These are phyloP conservation scores for Fusarium coicis DNA, from an alignment of 2,329 filamentous ascomycete genomes.

Conservation along the genomic window DNA sequence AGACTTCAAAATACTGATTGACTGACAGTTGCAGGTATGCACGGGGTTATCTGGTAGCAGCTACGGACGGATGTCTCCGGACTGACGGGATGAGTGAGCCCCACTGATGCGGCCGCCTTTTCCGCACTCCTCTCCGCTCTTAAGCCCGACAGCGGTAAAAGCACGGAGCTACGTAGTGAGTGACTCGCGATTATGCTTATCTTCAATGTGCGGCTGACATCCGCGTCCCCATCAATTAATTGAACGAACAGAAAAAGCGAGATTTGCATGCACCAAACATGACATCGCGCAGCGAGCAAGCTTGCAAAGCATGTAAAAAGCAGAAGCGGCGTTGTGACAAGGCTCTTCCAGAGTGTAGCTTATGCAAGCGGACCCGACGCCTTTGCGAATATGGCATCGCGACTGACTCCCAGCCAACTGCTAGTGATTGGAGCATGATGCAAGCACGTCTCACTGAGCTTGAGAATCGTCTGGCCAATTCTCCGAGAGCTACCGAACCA, in stretches of 20 bases:
- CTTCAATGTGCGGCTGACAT: not conserved
- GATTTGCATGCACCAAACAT: not conserved
- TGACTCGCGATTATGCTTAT: not conserved
- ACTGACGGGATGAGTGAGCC: accelerated
- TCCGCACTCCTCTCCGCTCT: not conserved
- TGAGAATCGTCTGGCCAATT: not conserved
- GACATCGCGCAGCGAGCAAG: not conserved
- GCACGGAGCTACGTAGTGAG: not conserved
- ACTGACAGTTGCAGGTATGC: no score
- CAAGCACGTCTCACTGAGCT: not conserved
- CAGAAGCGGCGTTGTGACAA: not conserved
- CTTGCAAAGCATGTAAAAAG: not conserved
- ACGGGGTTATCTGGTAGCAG: not conserved
- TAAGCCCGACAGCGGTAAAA: not conserved
- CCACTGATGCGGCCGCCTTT: not conserved
- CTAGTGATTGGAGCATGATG: not conserved
- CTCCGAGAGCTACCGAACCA: not conserved
- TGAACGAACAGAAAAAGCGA: accelerated
- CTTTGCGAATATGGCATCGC: not conserved
- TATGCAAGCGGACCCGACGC: not conserved
- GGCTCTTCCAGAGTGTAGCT: not conserved
- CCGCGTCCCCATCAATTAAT: not conserved
- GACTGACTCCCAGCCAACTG: not conserved
- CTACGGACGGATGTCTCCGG: not conserved
- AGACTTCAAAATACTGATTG: no score